phyloP scores from a whole-genome alignment of 2,329 filamentous ascomycete genomes.

The Rutstroemia sp. region DNA sequence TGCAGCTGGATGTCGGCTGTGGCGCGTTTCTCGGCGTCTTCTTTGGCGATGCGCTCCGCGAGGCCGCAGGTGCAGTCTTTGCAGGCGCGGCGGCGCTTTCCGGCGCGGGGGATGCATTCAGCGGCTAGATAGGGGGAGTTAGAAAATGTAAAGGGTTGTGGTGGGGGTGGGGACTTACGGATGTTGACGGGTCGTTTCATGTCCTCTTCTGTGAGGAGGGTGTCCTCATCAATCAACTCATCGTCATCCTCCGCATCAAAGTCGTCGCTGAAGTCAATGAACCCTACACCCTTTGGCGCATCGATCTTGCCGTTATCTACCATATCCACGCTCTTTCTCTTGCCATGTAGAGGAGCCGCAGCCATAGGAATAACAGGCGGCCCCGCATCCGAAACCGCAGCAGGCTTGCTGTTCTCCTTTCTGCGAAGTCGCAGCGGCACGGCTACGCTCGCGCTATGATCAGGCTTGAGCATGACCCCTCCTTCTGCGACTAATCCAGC shows the following conservation, averaged over 20 bases:
- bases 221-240: constrained; percentile 87
- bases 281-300: constrained; percentile 52
- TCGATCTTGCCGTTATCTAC: constrained; percentile 10
- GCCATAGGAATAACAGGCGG: constrained; percentile 28
- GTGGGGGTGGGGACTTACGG: constrained; percentile 51
- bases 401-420: constrained; percentile 45
- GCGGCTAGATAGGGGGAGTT: constrained; percentile 46
- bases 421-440: constrained; percentile 46
- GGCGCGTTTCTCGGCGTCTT: constrained; percentile 64
- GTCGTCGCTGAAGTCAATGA: constrained; percentile 52
- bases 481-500: constrained; percentile 63
- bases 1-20: constrained; percentile 57
- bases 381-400: constrained; percentile 31
- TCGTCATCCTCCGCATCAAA: constrained; percentile 55
- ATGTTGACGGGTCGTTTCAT: constrained; percentile 68
- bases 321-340: constrained; percentile 23
- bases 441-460: constrained; percentile 34
- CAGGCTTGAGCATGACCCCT: constrained; percentile 67
- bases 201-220: constrained; percentile 78
- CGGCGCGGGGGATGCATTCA: constrained; percentile 79
- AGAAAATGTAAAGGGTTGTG: not conserved
- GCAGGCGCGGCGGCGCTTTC: constrained; percentile 86
- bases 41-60: constrained; percentile 74
- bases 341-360: constrained; percentile 20
- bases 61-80: constrained; percentile 98